phyloP scores from a whole-genome alignment of 768 basidiomycete genomes.

The Phaeotremella skinneri region DNA sequence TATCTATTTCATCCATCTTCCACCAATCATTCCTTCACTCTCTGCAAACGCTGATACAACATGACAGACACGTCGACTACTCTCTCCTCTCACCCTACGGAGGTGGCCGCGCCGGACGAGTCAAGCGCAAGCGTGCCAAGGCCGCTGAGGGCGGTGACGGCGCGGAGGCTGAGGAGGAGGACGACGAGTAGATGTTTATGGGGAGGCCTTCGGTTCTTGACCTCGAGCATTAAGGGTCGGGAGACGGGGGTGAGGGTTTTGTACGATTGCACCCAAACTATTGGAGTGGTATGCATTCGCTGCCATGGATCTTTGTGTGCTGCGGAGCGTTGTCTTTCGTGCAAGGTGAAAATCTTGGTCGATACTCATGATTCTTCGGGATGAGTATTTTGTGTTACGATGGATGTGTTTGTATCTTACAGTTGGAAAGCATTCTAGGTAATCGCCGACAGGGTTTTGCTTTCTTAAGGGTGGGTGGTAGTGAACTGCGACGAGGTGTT shows the following conservation, averaged over 20 bases:
- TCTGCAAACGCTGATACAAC: slow-evolving; percentile 1
- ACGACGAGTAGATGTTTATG: slow-evolving; percentile 56
- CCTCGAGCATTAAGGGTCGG: background rate
- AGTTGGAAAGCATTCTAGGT: no score
- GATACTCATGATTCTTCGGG: background rate
- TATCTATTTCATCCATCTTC: slow-evolving; percentile 4
- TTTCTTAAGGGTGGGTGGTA: background rate
- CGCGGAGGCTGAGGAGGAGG: slow-evolving; percentile 85
- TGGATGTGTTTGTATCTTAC: no score
- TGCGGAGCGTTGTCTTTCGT: background rate
- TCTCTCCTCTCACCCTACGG: slow-evolving; percentile 94
- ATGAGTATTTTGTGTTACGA: no score
- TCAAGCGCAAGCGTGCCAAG: slow-evolving; percentile 96
- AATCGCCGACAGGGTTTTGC: no score
- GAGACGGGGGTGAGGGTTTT: background rate
- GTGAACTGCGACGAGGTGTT: background rate
- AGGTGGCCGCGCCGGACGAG: slow-evolving; percentile 80
- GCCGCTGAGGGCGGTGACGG: slow-evolving; percentile 88
- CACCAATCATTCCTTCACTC: background rate
- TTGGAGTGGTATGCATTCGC: background rate
- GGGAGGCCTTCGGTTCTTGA: background rate
- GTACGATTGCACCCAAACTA: background rate
- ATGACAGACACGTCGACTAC: slow-evolving; percentile 83
- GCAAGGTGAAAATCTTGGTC: background rate
- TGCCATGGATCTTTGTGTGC: background rate